Evolutionary conservation across 768 basidiomycete species (phyloP), one percentile per base, ranked within the genome.

Genomic region (Mycena rebaudengoi): DNA sequence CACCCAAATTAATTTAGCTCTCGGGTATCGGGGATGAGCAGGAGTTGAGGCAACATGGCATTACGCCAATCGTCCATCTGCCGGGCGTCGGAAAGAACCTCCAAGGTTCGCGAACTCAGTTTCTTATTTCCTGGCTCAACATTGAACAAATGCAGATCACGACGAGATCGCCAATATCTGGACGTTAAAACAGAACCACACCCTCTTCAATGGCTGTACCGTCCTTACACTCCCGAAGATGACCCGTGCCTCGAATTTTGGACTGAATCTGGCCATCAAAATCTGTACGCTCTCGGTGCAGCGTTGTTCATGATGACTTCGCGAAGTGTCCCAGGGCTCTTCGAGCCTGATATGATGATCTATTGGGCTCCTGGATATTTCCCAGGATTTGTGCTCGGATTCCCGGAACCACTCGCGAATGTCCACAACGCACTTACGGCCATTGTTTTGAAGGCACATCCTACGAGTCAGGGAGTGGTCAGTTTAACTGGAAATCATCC

Each of bases 161-260:
- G 75, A 76, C 49, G 75, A 75, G 58, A 60, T 76, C 33, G 25
- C 71, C 25, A 65, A 69, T 21, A 74, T 71, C 14, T 76, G 73
- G 73, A 56, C 54, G 23, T 45, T 76, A 65, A 72, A 71, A 29
- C 49, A 69, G 37, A 74, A 76, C 32, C 73, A 64, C 39, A 59
- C 71, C n/a, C n/a, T n/a, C n/a, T n/a, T n/a, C n/a, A n/a, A n/a
- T n/a, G n/a, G n/a, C n/a, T n/a, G n/a, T n/a, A n/a, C n/a, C n/a
- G n/a, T n/a, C n/a, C n/a, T n/a, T n/a, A n/a, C n/a, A n/a, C n/a
- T n/a, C n/a, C n/a, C n/a, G n/a, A n/a, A n/a, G n/a, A 69, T 20
- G 74, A 75, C 44, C 67, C 75, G 16, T 75, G 75, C 35, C 69
- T 76, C 8, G 44, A 60, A 20, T 65, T 66, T 52, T 75, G 73